Percentiles rank a stretch among this genome's conserved stretches.
phyloP scores from a whole-genome alignment of 495 filamentous ascomycete species.

The Podospora comata region DNA sequence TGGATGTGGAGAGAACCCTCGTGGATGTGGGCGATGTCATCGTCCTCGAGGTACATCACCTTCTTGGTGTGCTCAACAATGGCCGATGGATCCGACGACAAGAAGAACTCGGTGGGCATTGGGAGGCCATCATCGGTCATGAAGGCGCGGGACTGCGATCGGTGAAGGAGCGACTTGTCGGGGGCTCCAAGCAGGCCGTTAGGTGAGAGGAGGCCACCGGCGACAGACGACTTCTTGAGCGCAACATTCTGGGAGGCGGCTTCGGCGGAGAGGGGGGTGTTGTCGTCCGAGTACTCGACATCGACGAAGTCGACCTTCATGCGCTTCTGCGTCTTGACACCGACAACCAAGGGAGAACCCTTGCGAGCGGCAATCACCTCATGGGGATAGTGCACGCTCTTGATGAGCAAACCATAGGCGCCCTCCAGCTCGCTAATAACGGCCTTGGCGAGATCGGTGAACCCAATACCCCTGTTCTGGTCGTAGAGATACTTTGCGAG shows the following conservation, averaged over 20 bases:
- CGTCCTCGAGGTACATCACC: slow-evolving; percentile 97
- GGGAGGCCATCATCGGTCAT: slow-evolving; percentile 96
- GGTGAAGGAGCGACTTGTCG: slow-evolving; percentile 95
- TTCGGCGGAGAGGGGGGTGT: slow-evolving; percentile 80
- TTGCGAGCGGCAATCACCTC: slow-evolving; percentile 97
- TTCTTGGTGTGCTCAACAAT: slow-evolving; percentile 99
- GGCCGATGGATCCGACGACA: slow-evolving; percentile 95
- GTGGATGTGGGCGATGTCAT: slow-evolving; percentile 98
- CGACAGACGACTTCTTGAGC: slow-evolving; percentile 68
- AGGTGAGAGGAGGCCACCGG: slow-evolving; percentile 55
- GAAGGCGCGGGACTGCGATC: slow-evolving; percentile 97
- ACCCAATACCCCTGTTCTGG: slow-evolving; percentile 88
- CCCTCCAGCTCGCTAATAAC: slow-evolving; percentile 98
- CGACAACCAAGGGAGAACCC: slow-evolving; percentile 93
- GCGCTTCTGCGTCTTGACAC: slow-evolving; percentile 91
- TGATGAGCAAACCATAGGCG: slow-evolving; percentile 92
- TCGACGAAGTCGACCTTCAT: slow-evolving; percentile 99
- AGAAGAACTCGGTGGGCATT: slow-evolving; percentile 98
- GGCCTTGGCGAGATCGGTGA: slow-evolving; percentile 92
- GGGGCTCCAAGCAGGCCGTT: slow-evolving; percentile 77
- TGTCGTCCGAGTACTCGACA: slow-evolving; percentile 89
- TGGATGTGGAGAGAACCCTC: slow-evolving; percentile 98
- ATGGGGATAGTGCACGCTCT: slow-evolving; percentile 97
- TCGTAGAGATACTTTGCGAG: slow-evolving; percentile 98
- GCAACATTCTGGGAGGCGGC: slow-evolving; percentile 94